phyloP scores from a whole-genome alignment of 2,329 filamentous ascomycete species.

The Ilyonectria sp. region DNA sequence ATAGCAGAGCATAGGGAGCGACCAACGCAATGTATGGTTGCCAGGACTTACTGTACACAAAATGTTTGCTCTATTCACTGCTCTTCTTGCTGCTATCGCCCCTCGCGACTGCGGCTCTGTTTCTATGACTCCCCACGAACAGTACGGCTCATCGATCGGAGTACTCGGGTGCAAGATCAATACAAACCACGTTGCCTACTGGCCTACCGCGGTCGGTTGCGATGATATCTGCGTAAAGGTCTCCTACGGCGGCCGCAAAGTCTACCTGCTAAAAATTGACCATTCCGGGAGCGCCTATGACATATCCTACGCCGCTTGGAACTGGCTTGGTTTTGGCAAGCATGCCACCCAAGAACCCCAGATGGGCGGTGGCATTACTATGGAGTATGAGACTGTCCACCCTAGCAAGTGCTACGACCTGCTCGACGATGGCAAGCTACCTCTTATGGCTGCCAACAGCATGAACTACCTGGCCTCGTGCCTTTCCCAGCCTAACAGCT shows the following conservation, averaged over 20 bases:
- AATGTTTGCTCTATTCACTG: constrained; percentile 51
- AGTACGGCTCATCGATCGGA: constrained; percentile 64
- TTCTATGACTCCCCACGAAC: constrained; percentile 68
- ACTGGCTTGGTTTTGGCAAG: constrained; percentile 68
- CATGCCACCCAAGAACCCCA: constrained; percentile 62
- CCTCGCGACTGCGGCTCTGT: constrained; percentile 49
- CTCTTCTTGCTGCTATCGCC: constrained; percentile 50
- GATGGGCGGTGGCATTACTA: constrained; percentile 64
- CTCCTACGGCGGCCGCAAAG: constrained; percentile 61
- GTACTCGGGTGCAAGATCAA: constrained; percentile 74
- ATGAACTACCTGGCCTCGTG: constrained; percentile 69
- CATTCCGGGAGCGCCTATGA: constrained; percentile 70
- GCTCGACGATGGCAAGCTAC: constrained; percentile 65
- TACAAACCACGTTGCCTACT: constrained; percentile 74
- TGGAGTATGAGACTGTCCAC: constrained; percentile 65
- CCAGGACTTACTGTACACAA: constrained; percentile 22
- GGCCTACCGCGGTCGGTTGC: constrained; percentile 68
- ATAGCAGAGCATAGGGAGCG: no score
- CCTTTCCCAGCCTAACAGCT: constrained; percentile 61
- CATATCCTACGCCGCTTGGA: constrained; percentile 75
- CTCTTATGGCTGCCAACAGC: constrained; percentile 70
- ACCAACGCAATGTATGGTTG: no score
- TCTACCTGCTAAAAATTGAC: constrained; percentile 73
- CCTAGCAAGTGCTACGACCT: constrained; percentile 65
- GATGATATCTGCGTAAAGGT: constrained; percentile 71